Base-by-base conservation (phyloP, 208 protist genomes). In the Crithidia acanthocephali region DNA sequence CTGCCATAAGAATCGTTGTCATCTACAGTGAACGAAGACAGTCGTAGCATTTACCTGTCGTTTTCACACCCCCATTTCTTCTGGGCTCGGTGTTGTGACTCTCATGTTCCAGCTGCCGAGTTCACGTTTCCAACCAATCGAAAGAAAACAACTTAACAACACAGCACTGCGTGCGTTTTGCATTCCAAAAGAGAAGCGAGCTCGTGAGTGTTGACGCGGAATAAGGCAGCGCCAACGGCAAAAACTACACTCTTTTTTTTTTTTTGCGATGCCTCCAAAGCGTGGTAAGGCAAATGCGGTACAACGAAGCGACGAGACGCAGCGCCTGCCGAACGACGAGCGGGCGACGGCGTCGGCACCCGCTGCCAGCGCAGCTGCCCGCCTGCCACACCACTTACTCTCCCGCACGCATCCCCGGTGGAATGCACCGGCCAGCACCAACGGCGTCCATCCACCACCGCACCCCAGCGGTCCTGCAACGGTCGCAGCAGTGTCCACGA, bases 251-350 rank as follows among this genome's bases (percentile, higher is more conserved):
- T 57, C 52, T 57, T 33, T 57, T 57, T 33, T 79, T 30, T 63
- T 63, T 40, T n/a, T 33, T 30, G 25, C 33, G 28, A 80, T 80
- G 74, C 74, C 74, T n/a, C 68, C 74, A 8, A 80, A 67, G 58
- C 37, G 47, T 13, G 51, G 60, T 6, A 47, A 44, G 13, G 32
- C 11, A 10, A 2, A 30, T 5, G 40, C 51, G 37, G 23, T 7
- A 10, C 18, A 35, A 30, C 51, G 37, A 27, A 45, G 11, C 20
- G 63, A 72, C 8, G 74, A 75, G 40, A 71, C 68, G 25, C 62
- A 70, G 53, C 67, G 74, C 8, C 58, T 72, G 30, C 33, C 56
- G 2, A 65, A 9, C 10, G 55, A 63, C 27, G 69, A 42, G n/a
- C 58, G 47, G 16, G 37, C 16, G 10, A 32, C n/a, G 11, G n/a